These are phyloP conservation scores for Hyphopichia pseudoburtonii DNA, from an alignment of 1,139 yeast genomes.

Conservation along the genomic window DNA sequence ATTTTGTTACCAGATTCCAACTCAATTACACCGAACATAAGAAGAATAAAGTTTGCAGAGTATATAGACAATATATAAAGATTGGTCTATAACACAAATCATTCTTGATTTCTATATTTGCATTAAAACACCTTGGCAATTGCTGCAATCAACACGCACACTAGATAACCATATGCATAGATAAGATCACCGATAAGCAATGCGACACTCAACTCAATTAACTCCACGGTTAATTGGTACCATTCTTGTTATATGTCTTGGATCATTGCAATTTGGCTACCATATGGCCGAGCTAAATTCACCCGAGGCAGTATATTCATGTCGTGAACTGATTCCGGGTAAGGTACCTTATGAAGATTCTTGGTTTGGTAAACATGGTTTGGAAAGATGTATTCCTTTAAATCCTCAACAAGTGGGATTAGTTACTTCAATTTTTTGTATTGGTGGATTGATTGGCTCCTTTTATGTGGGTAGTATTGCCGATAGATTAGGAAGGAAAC, in stretches of 20 bases:
- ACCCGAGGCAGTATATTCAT: slow-evolving; percentile 43
- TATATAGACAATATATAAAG: too few relatives aligned
- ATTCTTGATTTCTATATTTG: too few relatives aligned
- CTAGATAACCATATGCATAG: too few relatives aligned
- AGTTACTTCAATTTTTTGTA: slow-evolving; percentile 78
- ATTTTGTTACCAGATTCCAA: too few relatives aligned
- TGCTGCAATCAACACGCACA: too few relatives aligned
- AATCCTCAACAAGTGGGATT: slow-evolving; percentile 68
- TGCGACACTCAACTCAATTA: not conserved
- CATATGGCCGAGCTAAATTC: slow-evolving; percentile 53
- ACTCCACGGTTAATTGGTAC: slow-evolving; percentile 29
- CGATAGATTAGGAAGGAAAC: slow-evolving; percentile 64
- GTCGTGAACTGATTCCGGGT: slow-evolving; percentile 34
- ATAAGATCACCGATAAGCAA: too few relatives aligned
- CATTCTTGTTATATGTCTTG: slow-evolving; percentile 39
- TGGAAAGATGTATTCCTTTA: slow-evolving; percentile 55
- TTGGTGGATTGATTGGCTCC: slow-evolving; percentile 87
- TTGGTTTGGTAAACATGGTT: slow-evolving; percentile 41
- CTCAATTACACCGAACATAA: too few relatives aligned
- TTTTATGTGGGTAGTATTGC: slow-evolving; percentile 70
- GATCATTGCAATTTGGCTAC: slow-evolving; percentile 50
- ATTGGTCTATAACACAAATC: too few relatives aligned
- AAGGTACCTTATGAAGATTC: slow-evolving; percentile 29
- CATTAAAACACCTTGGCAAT: too few relatives aligned
- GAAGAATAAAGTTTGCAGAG: too few relatives aligned